These are phyloP conservation scores for Diospyros lotus DNA, from an alignment of 148 eudicot genomes.

Conservation along the genomic window DNA sequence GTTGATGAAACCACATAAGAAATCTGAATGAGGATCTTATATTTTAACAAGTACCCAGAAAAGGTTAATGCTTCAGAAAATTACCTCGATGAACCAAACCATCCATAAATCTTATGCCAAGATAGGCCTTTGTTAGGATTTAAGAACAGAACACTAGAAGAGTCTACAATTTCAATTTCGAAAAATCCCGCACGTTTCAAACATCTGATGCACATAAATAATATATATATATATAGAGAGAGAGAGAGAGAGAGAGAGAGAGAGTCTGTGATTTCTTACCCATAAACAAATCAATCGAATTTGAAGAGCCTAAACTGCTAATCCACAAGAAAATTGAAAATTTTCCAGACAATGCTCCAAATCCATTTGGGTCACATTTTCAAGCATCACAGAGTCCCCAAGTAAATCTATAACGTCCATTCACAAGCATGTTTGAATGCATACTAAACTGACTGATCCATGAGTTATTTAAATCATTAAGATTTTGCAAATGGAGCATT, in stretches of 20 bases:
- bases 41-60: neutral
- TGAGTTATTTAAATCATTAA: neutral
- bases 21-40: neutral
- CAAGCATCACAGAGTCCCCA: too few species aligned
- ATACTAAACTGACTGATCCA: neutral
- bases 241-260: too few species aligned
- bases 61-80: neutral
- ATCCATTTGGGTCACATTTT: too few species aligned
- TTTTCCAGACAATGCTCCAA: too few species aligned
- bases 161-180: too few species aligned
- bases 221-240: too few species aligned
- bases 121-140: neutral
- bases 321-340: neutral
- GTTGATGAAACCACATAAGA: neutral
- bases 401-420: too few species aligned
- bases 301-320: neutral
- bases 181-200: too few species aligned
- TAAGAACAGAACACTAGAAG: neutral
- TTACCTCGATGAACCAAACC: neutral
- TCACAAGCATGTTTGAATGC: neutral
- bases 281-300: too few species aligned
- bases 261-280: too few species aligned
- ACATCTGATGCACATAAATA: too few species aligned
- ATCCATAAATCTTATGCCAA: neutral
- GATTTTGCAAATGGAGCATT: neutral